A percentile compares a stretch with the other conserved stretches of the same genome.
Evolutionary conservation across 1,284 basidiomycete species (phyloP).

Genomic region (Pseudozyma sp.): DNA sequence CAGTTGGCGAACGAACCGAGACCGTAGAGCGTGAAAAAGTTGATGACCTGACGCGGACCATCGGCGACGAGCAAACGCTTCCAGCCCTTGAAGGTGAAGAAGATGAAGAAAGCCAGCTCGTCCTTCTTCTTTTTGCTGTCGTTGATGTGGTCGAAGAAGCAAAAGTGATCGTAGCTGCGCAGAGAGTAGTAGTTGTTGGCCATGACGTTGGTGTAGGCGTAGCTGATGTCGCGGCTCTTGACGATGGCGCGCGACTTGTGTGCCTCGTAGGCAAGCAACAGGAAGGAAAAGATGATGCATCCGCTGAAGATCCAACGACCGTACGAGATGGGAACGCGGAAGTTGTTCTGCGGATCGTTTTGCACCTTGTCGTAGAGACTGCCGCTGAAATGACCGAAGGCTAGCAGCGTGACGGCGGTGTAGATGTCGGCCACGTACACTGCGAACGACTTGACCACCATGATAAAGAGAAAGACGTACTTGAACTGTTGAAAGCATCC

Average conservation of each 20-base stretch:
- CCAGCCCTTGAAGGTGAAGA: constrained; percentile 99
- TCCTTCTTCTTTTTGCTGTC: constrained; percentile 95
- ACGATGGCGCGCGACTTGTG: constrained; percentile 93
- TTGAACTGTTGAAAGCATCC: constrained; percentile 86
- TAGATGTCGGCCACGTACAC: constrained; percentile 98
- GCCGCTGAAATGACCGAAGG: constrained; percentile 89
- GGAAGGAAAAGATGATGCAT: constrained; percentile 96
- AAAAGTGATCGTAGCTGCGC: constrained; percentile 96
- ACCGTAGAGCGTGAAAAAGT: constrained; percentile 90
- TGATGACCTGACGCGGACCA: constrained; percentile 97
- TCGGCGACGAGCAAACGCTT: constrained; percentile 93
- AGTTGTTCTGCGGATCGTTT: constrained; percentile 75
- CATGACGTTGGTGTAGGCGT: constrained; percentile 79
- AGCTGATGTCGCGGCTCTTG: constrained; percentile 89
- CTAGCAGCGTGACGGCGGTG: constrained; percentile 94
- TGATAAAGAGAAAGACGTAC: constrained; percentile 89
- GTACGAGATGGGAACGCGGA: constrained; percentile 86
- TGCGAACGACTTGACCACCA: constrained; percentile 91
- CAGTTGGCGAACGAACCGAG: constrained; percentile 83
- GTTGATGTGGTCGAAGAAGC: constrained; percentile 96
- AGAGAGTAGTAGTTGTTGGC: constrained; percentile 77
- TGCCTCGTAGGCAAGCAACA: constrained; percentile 89
- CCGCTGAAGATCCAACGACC: constrained; percentile 97
- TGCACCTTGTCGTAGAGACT: constrained; percentile 79
- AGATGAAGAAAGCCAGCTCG: constrained; percentile 98